These are phyloP conservation scores for Globisporangium nunn DNA, from an alignment of 352 stramenopile genomes.

Conservation along the genomic window DNA sequence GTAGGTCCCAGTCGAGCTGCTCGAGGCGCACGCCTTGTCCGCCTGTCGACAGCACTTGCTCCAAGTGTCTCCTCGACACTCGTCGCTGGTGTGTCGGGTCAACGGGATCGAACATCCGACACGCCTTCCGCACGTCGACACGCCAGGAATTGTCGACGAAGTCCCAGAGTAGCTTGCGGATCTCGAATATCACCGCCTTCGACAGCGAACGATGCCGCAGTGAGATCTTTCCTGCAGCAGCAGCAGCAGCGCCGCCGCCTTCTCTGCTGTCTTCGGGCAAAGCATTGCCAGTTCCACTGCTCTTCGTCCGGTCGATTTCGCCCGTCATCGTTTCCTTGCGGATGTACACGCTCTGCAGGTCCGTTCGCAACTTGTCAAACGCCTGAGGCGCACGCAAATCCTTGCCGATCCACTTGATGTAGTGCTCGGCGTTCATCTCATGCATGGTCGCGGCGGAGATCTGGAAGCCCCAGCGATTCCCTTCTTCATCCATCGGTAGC, in stretches of 20 bases:
- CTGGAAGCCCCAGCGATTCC: slow-evolving; percentile 44
- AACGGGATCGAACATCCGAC: slow-evolving; percentile 24
- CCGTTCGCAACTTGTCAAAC: slow-evolving; percentile 46
- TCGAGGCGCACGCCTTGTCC: slow-evolving; percentile 21
- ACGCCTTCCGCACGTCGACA: slow-evolving; percentile 25
- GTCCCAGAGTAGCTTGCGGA: slow-evolving; percentile 45
- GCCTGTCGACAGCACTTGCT: slow-evolving; percentile 27
- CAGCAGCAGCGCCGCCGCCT: no score
- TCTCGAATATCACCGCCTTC: slow-evolving; percentile 19
- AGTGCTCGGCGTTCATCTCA: slow-evolving; percentile 51
- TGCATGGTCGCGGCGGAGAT: slow-evolving; percentile 32
- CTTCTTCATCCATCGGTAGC: slow-evolving; percentile 50
- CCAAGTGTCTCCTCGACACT: slow-evolving; percentile 30
- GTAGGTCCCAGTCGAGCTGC: slow-evolving; percentile 34
- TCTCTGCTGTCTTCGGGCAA: no score
- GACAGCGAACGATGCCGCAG: slow-evolving; percentile 8
- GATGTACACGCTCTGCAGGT: slow-evolving; percentile 51
- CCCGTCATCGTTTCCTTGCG: slow-evolving; percentile 36
- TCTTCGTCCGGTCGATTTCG: slow-evolving; percentile 14
- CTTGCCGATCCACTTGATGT: slow-evolving; percentile 50
- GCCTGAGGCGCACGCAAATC: slow-evolving; percentile 15
- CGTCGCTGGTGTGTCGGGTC: slow-evolving; percentile 17
- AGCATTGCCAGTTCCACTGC: no score
- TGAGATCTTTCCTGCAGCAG: no score
- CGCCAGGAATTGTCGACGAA: slow-evolving; percentile 41